Base-by-base conservation (phyloP, 2,329 filamentous ascomycete species). In the Paecilomyces variotii region DNA sequence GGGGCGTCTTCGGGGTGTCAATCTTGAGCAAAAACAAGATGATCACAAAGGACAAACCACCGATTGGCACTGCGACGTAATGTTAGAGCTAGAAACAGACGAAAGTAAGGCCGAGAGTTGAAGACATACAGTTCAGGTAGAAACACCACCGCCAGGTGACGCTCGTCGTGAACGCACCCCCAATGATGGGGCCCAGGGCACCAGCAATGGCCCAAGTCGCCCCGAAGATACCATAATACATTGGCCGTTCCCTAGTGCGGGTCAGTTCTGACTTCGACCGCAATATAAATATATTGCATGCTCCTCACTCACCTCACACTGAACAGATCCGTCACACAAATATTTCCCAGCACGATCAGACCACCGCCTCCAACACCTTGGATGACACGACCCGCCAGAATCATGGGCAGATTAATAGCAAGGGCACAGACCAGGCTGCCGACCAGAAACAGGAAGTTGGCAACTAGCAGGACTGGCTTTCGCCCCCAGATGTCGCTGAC, bases 401-500 rank as follows among this genome's bases (percentile, higher is more conserved):
- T 76, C 82, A 87, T 86, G 28, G 80, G 76, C 64, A 87, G 82
- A 61, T 78, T 84, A 57, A 78, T 77, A 6, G 83, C 76, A 27
- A 86, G 65, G 1, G 79, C 85, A 45, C 83, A 83, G n/a, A 88
- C 75, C 56, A 87, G 70, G 34, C 82, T 85, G 26, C 84, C 84
- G 14, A 85, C 70, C 57, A 88, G 79, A 74, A 88, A 89, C 26
- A 86, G 73, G 19, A 79, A 72, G 59, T 86, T 86, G 19, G 84
- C 84, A 2, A 81, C 64, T 12, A 88, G 73, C 30, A 88, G 73
- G 54, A 86, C 79, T 11, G 80, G 81, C 64, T 88, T 89, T 49
- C 86, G 78, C 2, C 86, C 86, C 74, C 83, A 88, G 59, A 88
- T 87, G 63, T 88, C 86, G 52, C 82, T 84, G 25, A 87, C 72